phyloP scores from a whole-genome alignment of 148 eudicot species.

The Rhododendron williamsianum region DNA sequence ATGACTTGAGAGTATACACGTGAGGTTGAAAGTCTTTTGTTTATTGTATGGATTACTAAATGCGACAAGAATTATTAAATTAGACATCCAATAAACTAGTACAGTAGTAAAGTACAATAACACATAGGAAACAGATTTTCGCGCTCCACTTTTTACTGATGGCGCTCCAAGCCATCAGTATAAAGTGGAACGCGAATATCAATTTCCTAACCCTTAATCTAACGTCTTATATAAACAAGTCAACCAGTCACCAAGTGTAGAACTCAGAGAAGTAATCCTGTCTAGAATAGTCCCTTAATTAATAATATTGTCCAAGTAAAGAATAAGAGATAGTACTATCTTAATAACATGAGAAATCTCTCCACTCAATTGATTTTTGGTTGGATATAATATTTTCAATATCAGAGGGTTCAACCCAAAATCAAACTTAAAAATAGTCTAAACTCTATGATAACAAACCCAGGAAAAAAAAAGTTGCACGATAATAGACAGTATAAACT shows the following conservation, averaged over 20 bases:
- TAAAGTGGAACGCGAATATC: too few species aligned
- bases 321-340: too few species aligned
- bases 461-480: background rate
- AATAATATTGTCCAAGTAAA: too few species aligned
- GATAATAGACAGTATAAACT: too few species aligned
- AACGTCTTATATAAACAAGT: background rate
- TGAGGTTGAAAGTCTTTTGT: background rate
- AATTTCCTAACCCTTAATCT: background rate
- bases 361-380: background rate
- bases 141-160: too few species aligned
- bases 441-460: background rate
- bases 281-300: too few species aligned
- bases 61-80: background rate
- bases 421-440: background rate
- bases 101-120: background rate
- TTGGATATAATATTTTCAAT: too few species aligned
- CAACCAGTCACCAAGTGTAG: background rate
- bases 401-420: too few species aligned
- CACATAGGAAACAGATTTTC: too few species aligned
- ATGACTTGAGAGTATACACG: background rate
- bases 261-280: background rate
- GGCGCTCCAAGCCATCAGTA: too few species aligned
- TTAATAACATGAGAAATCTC: too few species aligned
- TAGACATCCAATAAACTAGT: background rate
- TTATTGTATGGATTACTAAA: background rate